phyloP scores from a whole-genome alignment of 2,329 filamentous ascomycete genomes.

The Ceratocystis ficicola region DNA sequence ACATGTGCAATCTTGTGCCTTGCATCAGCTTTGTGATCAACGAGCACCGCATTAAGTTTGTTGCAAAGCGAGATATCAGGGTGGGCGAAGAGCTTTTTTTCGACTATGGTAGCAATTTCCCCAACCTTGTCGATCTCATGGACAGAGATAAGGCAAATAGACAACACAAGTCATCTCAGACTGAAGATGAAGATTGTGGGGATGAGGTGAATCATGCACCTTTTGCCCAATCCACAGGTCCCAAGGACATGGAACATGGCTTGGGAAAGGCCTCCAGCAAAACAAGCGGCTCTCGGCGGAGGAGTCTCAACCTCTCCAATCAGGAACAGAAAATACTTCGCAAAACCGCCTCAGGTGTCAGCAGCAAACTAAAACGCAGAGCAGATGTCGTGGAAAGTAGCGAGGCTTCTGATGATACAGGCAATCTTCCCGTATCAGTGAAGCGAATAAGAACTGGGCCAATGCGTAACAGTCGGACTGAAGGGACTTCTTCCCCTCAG shows the following conservation, averaged over 20 bases:
- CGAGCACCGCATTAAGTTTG: conserved; percentile 64
- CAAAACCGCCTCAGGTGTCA: neutral
- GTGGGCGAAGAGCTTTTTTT: conserved; percentile 70
- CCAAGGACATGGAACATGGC: neutral
- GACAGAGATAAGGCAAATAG: conserved; percentile 15
- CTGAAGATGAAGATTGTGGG: neutral
- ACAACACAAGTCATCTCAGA: conserved; percentile 11
- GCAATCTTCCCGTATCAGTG: neutral
- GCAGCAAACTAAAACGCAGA: neutral
- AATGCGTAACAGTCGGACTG: too few relatives aligned
- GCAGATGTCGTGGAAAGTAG: neutral
- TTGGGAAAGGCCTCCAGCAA: neutral
- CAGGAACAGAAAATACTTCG: neutral
- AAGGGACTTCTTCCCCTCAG: too few relatives aligned
- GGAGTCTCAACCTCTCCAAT: neutral
- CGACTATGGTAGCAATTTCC: conserved; percentile 62
- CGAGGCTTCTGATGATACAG: neutral
- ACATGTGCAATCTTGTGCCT: conserved; percentile 48
- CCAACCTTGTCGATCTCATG: conserved; percentile 37
- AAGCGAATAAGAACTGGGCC: neutral
- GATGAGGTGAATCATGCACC: neutral
- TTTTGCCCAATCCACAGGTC: neutral
- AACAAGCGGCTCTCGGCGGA: neutral
- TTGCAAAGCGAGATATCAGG: conserved; percentile 52
- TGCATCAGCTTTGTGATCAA: conserved; percentile 62